phyloP scores from a whole-genome alignment of 371 early-diverging fungal genomes.

The Apophysomyces elegans region DNA sequence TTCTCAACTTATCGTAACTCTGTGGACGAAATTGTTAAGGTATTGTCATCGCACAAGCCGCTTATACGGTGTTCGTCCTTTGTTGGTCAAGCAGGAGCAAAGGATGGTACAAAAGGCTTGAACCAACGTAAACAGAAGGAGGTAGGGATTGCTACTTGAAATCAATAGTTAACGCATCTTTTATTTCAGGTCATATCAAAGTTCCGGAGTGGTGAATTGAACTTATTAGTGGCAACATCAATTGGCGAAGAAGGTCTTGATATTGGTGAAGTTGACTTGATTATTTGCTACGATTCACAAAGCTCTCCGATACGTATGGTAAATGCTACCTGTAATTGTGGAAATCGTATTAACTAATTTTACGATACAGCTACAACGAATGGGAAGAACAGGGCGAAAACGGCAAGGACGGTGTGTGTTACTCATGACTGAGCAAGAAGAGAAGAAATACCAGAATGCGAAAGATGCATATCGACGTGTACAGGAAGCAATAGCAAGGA shows the following conservation, averaged over 20 bases:
- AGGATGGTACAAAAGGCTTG: conserved; percentile 67
- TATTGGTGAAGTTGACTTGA: conserved; percentile 96
- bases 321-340: conserved; percentile 7
- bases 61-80: conserved; percentile 74
- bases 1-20: conserved; percentile 89
- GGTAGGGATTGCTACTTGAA: conserved; percentile 30
- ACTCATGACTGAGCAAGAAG: conserved; percentile 83
- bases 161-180: neutral
- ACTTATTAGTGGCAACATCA: conserved; percentile 89
- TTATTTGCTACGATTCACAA: conserved; percentile 91
- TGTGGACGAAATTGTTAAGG: conserved; percentile 82
- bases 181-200: conserved; percentile 37
- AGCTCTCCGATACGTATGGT: conserved; percentile 84
- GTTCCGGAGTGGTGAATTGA: conserved; percentile 76
- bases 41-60: conserved; percentile 68
- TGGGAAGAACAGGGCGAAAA: conserved; percentile 95
- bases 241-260: conserved; percentile 98
- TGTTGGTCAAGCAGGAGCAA: conserved; percentile 81
- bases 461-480: conserved; percentile 64
- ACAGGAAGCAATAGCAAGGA: conserved; percentile 50
- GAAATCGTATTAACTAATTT: neutral
- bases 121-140: conserved; percentile 87
- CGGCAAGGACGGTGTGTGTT: conserved; percentile 84
- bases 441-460: conserved; percentile 66
- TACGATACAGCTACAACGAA: conserved; percentile 77